Conservation (phyloP, 1,284 basidiomycete species). For the Inonotus hispidus region DNA sequence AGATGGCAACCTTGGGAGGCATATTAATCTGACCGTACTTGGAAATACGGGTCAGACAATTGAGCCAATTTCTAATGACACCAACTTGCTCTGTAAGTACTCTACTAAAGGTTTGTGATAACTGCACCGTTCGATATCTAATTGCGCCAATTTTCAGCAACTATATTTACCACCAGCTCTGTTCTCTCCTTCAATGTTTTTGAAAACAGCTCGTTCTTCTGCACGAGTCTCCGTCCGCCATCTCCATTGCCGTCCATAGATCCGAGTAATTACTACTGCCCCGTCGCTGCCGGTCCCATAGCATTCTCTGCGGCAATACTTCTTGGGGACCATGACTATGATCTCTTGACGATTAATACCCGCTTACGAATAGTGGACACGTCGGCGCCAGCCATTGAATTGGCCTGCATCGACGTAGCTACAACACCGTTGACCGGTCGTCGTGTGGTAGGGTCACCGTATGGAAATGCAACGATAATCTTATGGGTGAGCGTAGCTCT, state of each 20-base stretch:
- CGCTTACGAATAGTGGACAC: slow-evolving; percentile 87
- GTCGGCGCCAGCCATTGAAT: slow-evolving; percentile 53
- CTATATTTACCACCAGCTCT: slow-evolving; percentile 77
- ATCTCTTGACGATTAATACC: slow-evolving; percentile 80
- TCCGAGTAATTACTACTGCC: slow-evolving; percentile 57
- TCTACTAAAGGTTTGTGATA: slow-evolving; percentile 15
- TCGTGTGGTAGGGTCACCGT: slow-evolving; percentile 44
- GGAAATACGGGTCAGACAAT: slow-evolving; percentile 56
- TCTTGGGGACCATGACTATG: slow-evolving; percentile 56
- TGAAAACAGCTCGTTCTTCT: slow-evolving; percentile 69
- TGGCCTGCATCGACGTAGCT: slow-evolving; percentile 77
- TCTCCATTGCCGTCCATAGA: slow-evolving; percentile 52
- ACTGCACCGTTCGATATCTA: slow-evolving; percentile 17
- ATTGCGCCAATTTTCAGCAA: slow-evolving; percentile 42
- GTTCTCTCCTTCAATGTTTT: slow-evolving; percentile 74
- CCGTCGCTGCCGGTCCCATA: slow-evolving; percentile 69
- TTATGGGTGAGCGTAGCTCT: slow-evolving; percentile 81
- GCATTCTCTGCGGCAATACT: slow-evolving; percentile 78
- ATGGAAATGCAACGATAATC: slow-evolving; percentile 73
- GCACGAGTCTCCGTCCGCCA: slow-evolving; percentile 67
- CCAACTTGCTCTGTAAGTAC: slow-evolving; percentile 59
- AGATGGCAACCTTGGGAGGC: slow-evolving; percentile 36
- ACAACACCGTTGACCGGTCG: slow-evolving; percentile 65
- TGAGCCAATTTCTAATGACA: slow-evolving; percentile 50
- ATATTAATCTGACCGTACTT: slow-evolving; percentile 62